A percentile compares a stretch with the other conserved stretches of the same genome.
Evolutionary conservation across 2,329 filamentous ascomycete species (phyloP).

Genomic region (Microdochium nivale): DNA sequence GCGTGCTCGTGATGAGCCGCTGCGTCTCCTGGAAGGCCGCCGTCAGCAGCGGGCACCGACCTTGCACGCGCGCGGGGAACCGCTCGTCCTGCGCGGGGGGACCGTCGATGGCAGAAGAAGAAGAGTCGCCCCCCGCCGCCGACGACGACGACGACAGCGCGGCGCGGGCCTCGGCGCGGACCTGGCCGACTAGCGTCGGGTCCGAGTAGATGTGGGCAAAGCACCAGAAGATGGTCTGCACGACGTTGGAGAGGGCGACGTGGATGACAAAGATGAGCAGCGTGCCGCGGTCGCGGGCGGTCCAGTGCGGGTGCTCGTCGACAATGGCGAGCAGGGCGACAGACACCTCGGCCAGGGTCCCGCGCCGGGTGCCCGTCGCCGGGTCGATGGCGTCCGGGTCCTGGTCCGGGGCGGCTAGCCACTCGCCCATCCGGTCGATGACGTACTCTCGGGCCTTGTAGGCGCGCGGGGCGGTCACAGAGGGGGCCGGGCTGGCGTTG

Average conservation of each 20-base stretch:
- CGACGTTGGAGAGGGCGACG: not conserved
- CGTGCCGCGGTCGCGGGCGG: not conserved
- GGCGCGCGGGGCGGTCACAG: not conserved
- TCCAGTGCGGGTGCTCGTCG: not conserved
- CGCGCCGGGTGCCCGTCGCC: not conserved
- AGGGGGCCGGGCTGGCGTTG: not conserved
- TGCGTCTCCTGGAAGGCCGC: not conserved
- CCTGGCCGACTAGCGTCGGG: not conserved
- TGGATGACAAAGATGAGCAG: not conserved
- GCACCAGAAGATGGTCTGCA: not conserved
- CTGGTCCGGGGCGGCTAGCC: not conserved
- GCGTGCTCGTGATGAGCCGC: not conserved
- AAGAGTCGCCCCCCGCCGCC: no score
- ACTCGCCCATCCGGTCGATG: not conserved
- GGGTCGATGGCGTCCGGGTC: not conserved
- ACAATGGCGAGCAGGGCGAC: not conserved
- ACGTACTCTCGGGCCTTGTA: not conserved
- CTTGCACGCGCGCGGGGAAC: not conserved
- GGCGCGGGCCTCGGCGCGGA: not conserved
- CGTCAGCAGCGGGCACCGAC: not conserved
- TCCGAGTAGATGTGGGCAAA: not conserved
- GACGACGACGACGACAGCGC: not conserved
- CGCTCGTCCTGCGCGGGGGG: not conserved
- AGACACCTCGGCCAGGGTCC: not conserved
- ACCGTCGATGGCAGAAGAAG: not conserved